Conservation (phyloP, 176 grass and related monocot species). For the Aegilops tauschii region DNA sequence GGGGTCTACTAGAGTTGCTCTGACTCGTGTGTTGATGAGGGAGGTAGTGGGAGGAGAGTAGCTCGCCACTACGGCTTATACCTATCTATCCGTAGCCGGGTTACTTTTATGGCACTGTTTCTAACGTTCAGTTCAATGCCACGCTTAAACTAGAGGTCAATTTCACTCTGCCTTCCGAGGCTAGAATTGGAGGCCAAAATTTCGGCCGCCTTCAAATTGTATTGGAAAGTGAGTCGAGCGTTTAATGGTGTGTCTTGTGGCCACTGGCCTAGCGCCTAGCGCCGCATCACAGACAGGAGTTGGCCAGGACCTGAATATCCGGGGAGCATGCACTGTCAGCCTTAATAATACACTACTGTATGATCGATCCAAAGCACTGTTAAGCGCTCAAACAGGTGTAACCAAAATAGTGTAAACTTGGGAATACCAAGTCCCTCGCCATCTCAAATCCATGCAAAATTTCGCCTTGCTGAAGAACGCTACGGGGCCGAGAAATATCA, state of each 20-base stretch:
- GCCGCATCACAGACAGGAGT: background rate
- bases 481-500: background rate
- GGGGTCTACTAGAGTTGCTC: background rate
- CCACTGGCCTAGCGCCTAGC: background rate
- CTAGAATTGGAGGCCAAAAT: constrained; percentile 13
- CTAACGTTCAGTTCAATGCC: constrained; percentile 27
- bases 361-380: background rate
- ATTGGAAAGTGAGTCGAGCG: constrained; percentile 24
- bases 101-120: background rate
- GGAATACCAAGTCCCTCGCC: background rate
- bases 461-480: background rate
- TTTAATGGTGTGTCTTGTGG: constrained; percentile 23
- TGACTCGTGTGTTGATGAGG: constrained; percentile 9
- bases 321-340: background rate
- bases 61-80: constrained; percentile 1
- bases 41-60: constrained; percentile 29
- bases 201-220: constrained; percentile 29
- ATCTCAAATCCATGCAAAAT: background rate
- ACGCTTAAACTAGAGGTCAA: constrained; percentile 32
- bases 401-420: background rate
- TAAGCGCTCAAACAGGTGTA: background rate
- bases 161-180: constrained; percentile 19
- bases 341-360: background rate
- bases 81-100: background rate
- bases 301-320: background rate